Conservation (phyloP, 495 filamentous ascomycete genomes). For the Talaromyces adpressus region DNA sequence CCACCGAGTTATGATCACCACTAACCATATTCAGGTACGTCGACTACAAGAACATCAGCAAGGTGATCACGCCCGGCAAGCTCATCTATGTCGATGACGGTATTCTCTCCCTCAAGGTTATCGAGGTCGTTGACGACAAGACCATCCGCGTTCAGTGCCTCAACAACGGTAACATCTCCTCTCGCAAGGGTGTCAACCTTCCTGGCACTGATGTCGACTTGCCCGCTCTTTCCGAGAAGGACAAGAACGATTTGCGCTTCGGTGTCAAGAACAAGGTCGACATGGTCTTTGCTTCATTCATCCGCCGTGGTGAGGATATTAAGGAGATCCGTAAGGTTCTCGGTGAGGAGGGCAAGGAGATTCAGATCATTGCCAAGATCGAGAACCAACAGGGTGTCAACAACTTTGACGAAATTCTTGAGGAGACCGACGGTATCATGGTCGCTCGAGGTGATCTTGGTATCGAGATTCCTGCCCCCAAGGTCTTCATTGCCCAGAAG, state of each 20-base stretch:
- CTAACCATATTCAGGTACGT: conserved; percentile 61
- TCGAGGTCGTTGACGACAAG: conserved; percentile 81
- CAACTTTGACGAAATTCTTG: conserved; percentile 97
- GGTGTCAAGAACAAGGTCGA: conserved; percentile 97
- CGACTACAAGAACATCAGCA: conserved; percentile 99
- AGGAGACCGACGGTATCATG: conserved; percentile 98
- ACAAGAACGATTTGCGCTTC: conserved; percentile 85
- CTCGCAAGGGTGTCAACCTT: conserved; percentile 97
- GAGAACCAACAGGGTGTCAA: conserved; percentile 98
- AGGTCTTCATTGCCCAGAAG: conserved; percentile 99
- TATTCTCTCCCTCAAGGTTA: conserved; percentile 88
- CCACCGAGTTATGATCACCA: background rate
- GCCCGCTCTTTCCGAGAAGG: conserved; percentile 96
- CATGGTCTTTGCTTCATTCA: conserved; percentile 99
- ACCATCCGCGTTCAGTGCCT: conserved; percentile 75
- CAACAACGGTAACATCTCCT: conserved; percentile 98
- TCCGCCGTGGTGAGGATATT: conserved; percentile 88
- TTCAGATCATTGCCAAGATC: conserved; percentile 99
- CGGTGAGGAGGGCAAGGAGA: conserved; percentile 86
- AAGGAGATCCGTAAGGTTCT: conserved; percentile 83
- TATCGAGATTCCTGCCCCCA: conserved; percentile 96
- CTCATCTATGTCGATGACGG: conserved; percentile 98
- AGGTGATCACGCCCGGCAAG: conserved; percentile 87
- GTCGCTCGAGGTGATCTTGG: conserved; percentile 97
- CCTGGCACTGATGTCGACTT: conserved; percentile 98